A percentile compares a stretch with the other conserved stretches of the same genome.
Evolutionary conservation across 192 early-diverging fungal genomes (phyloP).

Genomic region (Podila verticillata): DNA sequence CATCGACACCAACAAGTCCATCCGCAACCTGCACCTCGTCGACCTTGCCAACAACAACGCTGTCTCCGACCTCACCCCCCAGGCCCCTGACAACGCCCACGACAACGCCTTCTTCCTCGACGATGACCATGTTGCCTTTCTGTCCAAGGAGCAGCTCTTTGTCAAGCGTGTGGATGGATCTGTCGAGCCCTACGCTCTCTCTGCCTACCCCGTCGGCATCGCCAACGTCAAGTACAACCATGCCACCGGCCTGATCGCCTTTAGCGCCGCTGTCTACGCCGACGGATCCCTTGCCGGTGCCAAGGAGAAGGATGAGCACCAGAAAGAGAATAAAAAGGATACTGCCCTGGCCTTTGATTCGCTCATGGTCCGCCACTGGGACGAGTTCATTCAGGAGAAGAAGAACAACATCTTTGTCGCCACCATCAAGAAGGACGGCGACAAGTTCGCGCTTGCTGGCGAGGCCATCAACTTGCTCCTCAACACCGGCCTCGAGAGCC

Average conservation of each 20-base stretch:
- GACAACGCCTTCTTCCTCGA: slow-evolving; percentile 61
- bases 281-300: slow-evolving; percentile 65
- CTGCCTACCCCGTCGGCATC: slow-evolving; percentile 63
- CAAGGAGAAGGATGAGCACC: slow-evolving; percentile 58
- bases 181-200: slow-evolving; percentile 54
- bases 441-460: slow-evolving; percentile 54
- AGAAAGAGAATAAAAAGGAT: slow-evolving; percentile 56
- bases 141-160: slow-evolving; percentile 56
- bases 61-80: slow-evolving; percentile 55
- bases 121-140: slow-evolving; percentile 53
- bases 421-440: slow-evolving; percentile 46
- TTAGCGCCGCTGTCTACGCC: slow-evolving; percentile 75
- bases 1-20: slow-evolving; percentile 62
- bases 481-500: slow-evolving; percentile 56
- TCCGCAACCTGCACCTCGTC: slow-evolving; percentile 62
- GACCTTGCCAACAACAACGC: slow-evolving; percentile 51
- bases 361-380: slow-evolving; percentile 89
- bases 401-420: slow-evolving; percentile 70
- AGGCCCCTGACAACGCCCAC: slow-evolving; percentile 49
- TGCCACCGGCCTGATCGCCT: slow-evolving; percentile 62
- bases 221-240: slow-evolving; percentile 66
- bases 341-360: slow-evolving; percentile 72
- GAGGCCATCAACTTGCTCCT: slow-evolving; percentile 64
- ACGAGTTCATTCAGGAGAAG: slow-evolving; percentile 69
- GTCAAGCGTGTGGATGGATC: slow-evolving; percentile 42